These are phyloP conservation scores for Trichoderma sp. DNA, from an alignment of 2,329 filamentous ascomycete species.

Conservation along the genomic window DNA sequence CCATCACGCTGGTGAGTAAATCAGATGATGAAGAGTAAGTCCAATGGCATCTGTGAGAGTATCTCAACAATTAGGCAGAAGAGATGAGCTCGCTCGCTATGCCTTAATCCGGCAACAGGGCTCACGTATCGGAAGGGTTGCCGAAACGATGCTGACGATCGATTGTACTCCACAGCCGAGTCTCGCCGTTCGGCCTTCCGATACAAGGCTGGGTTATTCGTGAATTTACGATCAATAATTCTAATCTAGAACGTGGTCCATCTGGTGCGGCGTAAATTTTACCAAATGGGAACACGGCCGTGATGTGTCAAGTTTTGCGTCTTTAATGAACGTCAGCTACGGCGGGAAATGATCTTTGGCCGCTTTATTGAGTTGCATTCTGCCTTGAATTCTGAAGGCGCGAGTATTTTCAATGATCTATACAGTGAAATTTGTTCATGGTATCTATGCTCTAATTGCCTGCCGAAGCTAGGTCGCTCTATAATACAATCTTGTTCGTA, in stretches of 20 bases:
- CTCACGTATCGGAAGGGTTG: not conserved
- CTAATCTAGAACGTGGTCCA: not conserved
- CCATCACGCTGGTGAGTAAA: not conserved
- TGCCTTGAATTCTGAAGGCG: not conserved
- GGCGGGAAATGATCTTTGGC: not conserved
- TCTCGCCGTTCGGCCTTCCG: not conserved
- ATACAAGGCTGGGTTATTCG: not conserved
- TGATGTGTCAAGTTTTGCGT: not conserved
- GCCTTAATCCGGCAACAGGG: not conserved
- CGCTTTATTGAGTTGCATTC: not conserved
- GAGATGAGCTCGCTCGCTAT: not conserved
- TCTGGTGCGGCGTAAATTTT: not conserved
- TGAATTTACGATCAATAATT: not conserved
- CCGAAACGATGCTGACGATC: not conserved
- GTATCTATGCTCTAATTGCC: not conserved
- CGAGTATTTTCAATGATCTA: not conserved
- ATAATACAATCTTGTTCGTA: not conserved
- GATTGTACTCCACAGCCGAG: not conserved
- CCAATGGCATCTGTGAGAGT: not conserved
- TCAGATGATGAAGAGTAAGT: not conserved
- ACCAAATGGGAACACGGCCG: not conserved
- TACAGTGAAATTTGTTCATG: not conserved
- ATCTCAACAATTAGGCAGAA: not conserved
- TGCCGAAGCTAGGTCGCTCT: not conserved
- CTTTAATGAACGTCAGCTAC: not conserved